A percentile compares a stretch with the other conserved stretches of the same genome.
These are phyloP conservation scores for Didymosphaeria variabile DNA, from an alignment of 2,329 filamentous ascomycete genomes.

Conservation along the genomic window DNA sequence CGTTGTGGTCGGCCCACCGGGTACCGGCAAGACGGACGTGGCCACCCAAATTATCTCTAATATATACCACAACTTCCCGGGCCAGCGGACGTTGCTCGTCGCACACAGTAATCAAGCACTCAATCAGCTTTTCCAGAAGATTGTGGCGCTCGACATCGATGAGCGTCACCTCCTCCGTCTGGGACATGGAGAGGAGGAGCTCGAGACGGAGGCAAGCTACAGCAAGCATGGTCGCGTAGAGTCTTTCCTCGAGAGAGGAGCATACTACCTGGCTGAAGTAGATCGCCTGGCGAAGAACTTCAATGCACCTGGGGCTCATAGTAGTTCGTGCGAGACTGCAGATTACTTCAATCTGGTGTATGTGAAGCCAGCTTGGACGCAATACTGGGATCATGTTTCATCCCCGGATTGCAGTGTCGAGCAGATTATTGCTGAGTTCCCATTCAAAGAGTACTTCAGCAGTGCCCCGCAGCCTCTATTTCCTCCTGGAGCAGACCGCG, in stretches of 20 bases:
- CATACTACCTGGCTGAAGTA: slow-evolving; percentile 81
- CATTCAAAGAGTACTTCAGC: slow-evolving; percentile 87
- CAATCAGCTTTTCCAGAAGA: slow-evolving; percentile 98
- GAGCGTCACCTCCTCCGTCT: slow-evolving; percentile 90
- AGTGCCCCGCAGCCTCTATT: slow-evolving; percentile 89
- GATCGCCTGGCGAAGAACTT: slow-evolving; percentile 85
- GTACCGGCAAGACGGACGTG: slow-evolving; percentile 99
- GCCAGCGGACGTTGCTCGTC: slow-evolving; percentile 88
- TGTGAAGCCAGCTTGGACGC: slow-evolving; percentile 85
- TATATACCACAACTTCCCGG: slow-evolving; percentile 96
- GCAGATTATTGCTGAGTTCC: slow-evolving; percentile 78
- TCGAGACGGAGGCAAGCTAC: slow-evolving; percentile 85
- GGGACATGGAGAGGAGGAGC: slow-evolving; percentile 93
- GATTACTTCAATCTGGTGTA: slow-evolving; percentile 97
- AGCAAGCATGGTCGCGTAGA: slow-evolving; percentile 96
- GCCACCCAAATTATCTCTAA: slow-evolving; percentile 99
- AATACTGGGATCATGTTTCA: slow-evolving; percentile 75
- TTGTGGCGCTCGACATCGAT: slow-evolving; percentile 94
- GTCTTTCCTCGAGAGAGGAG: slow-evolving; percentile 89
- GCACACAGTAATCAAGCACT: slow-evolving; percentile 98
- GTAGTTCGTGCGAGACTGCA: slow-evolving; percentile 94
- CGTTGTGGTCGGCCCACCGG: slow-evolving; percentile 91
- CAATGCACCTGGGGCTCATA: slow-evolving; percentile 89
- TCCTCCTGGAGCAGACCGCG: slow-evolving; percentile 69
- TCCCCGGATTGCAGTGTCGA: slow-evolving; percentile 65